These are phyloP conservation scores for Aureobasidium sp. DNA, from an alignment of 2,329 filamentous ascomycete species.

Conservation along the genomic window DNA sequence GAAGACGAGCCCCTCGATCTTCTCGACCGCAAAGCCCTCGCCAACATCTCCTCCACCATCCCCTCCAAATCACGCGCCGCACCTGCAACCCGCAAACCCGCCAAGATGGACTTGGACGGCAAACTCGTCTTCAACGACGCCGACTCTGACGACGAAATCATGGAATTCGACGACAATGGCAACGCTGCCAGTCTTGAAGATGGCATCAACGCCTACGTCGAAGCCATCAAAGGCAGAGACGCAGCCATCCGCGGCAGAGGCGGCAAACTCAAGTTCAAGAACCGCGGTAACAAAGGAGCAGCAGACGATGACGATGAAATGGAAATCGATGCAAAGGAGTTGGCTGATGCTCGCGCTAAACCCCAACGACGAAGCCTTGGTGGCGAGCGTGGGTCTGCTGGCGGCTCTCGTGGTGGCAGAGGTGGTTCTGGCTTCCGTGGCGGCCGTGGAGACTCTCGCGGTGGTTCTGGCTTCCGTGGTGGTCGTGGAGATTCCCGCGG, in stretches of 20 bases:
- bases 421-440: not conserved
- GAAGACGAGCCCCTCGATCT: slow-evolving; percentile 93
- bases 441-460: not conserved
- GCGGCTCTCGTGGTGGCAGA: slow-evolving; percentile 3
- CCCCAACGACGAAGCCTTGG: slow-evolving; percentile 27
- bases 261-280: slow-evolving; percentile 53
- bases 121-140: slow-evolving; percentile 62
- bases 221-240: slow-evolving; percentile 52
- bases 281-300: slow-evolving; percentile 30
- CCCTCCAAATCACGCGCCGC: slow-evolving; percentile 52
- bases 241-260: slow-evolving; percentile 50
- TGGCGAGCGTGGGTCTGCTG: slow-evolving; percentile 19
- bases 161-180: slow-evolving; percentile 41
- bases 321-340: slow-evolving; percentile 19
- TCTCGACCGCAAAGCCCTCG: slow-evolving; percentile 78
- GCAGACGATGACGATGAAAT: slow-evolving; percentile 40
- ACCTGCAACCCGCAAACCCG: slow-evolving; percentile 44
- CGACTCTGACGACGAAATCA: slow-evolving; percentile 33
- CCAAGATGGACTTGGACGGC: slow-evolving; percentile 65
- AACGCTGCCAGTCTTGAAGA: slow-evolving; percentile 36
- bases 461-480: slow-evolving; percentile 4
- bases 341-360: slow-evolving; percentile 28
- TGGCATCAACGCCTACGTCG: slow-evolving; percentile 53
- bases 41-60: slow-evolving; percentile 87
- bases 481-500: slow-evolving; percentile 2